These are phyloP conservation scores for Populus nigra DNA, from an alignment of 345 rosid species.

Conservation along the genomic window DNA sequence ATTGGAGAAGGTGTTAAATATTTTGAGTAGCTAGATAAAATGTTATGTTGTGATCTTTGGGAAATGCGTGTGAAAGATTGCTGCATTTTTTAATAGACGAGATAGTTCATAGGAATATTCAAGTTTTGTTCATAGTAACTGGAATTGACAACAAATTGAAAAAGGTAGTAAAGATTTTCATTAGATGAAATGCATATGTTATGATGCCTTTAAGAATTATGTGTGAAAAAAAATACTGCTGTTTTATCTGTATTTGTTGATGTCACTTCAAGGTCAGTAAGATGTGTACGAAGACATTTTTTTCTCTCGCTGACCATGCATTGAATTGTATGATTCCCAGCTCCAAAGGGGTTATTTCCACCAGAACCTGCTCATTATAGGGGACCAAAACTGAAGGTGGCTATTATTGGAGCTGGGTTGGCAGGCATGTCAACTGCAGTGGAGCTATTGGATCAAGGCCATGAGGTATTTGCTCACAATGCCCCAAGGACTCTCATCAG, in stretches of 20 bases:
- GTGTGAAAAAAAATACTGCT: background rate
- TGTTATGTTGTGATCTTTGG: too few relatives aligned
- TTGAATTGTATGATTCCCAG: conserved; percentile 46
- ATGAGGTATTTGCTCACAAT: conserved; percentile 58
- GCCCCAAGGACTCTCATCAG: background rate
- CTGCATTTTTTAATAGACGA: too few relatives aligned
- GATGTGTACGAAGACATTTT: background rate
- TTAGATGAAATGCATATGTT: background rate
- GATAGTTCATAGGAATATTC: too few relatives aligned
- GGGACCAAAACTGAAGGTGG: conserved; percentile 97
- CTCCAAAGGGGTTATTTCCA: conserved; percentile 96
- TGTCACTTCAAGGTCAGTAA: background rate
- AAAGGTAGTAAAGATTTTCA: background rate
- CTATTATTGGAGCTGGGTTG: conserved; percentile 96
- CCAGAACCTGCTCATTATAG: conserved; percentile 86
- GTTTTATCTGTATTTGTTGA: background rate
- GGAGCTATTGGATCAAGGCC: conserved; percentile 96
- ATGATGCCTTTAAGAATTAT: background rate
- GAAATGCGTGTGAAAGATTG: too few relatives aligned
- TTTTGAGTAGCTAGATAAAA: too few relatives aligned
- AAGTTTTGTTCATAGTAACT: too few relatives aligned
- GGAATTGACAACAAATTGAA: background rate
- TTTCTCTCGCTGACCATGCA: background rate
- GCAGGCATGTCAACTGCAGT: conserved; percentile 99
- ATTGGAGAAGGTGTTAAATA: too few relatives aligned